Percentiles rank a stretch among this genome's conserved stretches.
Evolutionary conservation across 371 early-diverging fungal genomes (phyloP).

Genomic region (Apophysomyces ossiformis): DNA sequence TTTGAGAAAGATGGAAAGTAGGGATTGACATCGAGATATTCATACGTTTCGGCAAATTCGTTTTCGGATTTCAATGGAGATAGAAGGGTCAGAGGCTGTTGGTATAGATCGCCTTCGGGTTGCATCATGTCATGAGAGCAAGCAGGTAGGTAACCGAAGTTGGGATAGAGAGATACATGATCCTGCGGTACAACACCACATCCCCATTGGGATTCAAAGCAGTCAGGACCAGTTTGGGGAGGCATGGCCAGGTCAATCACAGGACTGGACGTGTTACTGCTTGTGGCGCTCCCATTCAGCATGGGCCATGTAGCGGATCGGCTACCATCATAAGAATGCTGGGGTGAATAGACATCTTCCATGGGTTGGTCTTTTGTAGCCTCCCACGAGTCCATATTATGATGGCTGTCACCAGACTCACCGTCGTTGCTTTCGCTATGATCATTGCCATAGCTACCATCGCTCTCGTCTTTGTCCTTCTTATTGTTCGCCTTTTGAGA

Average conservation of each 20-base stretch:
- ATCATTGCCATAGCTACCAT: not conserved
- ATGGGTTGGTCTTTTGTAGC: not conserved
- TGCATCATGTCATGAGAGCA: not conserved
- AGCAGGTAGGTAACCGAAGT: not conserved
- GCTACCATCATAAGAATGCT: not conserved
- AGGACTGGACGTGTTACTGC: constrained; percentile 1
- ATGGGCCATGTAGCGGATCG: not conserved
- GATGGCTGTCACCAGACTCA: not conserved
- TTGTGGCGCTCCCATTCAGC: constrained; percentile 1
- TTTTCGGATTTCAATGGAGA: not conserved
- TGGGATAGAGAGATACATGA: not conserved
- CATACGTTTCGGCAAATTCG: not conserved
- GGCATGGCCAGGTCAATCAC: constrained; percentile 5
- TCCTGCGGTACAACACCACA: not conserved
- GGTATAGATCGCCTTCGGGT: not conserved
- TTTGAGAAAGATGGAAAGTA: not conserved
- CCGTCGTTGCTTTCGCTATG: not conserved
- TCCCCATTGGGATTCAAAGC: not conserved
- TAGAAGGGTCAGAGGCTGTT: not conserved
- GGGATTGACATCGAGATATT: not conserved
- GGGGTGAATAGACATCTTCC: not conserved
- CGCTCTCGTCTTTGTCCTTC: not conserved
- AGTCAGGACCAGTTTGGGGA: not conserved
- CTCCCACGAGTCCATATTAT: constrained; percentile 1
- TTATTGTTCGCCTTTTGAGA: constrained; percentile 3